phyloP scores from a whole-genome alignment of 768 basidiomycete genomes.

The Lentinula sp. region DNA sequence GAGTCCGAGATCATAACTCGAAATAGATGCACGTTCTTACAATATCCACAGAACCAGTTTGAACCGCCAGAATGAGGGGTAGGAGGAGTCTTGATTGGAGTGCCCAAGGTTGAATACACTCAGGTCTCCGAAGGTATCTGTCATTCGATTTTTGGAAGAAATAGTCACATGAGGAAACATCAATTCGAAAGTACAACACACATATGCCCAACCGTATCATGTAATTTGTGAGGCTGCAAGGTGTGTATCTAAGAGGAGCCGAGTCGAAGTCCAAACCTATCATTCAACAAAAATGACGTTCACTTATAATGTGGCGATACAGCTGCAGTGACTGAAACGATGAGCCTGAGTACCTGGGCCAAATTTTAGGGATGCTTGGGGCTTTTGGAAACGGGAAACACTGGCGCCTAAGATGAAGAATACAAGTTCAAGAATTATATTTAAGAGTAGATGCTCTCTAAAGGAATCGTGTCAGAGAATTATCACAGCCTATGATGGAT shows the following conservation, averaged over 20 bases:
- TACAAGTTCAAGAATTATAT: neutral
- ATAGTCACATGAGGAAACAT: neutral
- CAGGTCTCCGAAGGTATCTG: neutral
- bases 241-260: no score
- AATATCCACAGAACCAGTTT: neutral
- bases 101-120: neutral
- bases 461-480: neutral
- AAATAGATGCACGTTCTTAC: neutral
- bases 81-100: neutral
- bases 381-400: no score
- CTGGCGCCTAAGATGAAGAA: neutral
- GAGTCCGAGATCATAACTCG: neutral
- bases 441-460: neutral
- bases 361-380: no score
- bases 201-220: neutral
- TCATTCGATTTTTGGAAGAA: neutral
- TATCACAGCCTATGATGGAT: neutral
- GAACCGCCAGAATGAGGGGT: no score
- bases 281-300: no score
- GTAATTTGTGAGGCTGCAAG: neutral
- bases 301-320: no score
- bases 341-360: no score
- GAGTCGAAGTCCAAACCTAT: no score
- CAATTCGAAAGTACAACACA: neutral
- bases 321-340: no score